Evolutionary conservation across 352 stramenopile genomes (phyloP), one percentile per base, ranked within the genome.

Genomic region (Globisporangium nunn): DNA sequence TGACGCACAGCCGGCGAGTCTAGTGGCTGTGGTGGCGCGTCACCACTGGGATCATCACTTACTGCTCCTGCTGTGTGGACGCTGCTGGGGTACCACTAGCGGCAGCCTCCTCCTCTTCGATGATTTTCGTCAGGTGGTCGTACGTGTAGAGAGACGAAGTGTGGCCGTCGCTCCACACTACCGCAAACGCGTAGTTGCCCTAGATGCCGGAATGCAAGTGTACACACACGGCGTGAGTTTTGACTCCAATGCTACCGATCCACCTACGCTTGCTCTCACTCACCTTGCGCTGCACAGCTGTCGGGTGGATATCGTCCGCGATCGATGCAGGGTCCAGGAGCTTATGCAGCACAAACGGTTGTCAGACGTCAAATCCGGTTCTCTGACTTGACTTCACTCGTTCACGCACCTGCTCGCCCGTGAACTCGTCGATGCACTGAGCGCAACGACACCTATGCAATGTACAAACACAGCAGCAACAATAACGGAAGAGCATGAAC

Each of bases 91-190:
- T 17, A 3, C 10, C 10, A 8, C 28, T 10, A 8, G 44, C 44
- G 7, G 44, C n/a, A 15, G 28, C 10, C 11, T 49, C 44, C 39
- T 63, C 58, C 39, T 91, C 83, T 1, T 65, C 57, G 54, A 87
- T 76, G 52, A 95, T 70, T 51, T 70, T 63, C 30, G 70, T 74
- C 49, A 96, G 50, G 44, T 85, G 79, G 56, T 96, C 81, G 72
- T 98, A 99, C 12, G 96, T 98, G 77, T 98, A 99, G 29, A 99
- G 76, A 12, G 83, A 93, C 18, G 94, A 98, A 51, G 78, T 88
- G 78, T 99, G 97, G 11, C 96, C 97, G 69, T 99, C 96, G 52
- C 86, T 98, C 97, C 97, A 99, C 53, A 95, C 88, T 30, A 99
- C 91, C 6, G 88, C 91, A 29, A 98, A 90, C 14, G 96, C 96